phyloP scores from a whole-genome alignment of 768 basidiomycete species.

The Trametes elegans region DNA sequence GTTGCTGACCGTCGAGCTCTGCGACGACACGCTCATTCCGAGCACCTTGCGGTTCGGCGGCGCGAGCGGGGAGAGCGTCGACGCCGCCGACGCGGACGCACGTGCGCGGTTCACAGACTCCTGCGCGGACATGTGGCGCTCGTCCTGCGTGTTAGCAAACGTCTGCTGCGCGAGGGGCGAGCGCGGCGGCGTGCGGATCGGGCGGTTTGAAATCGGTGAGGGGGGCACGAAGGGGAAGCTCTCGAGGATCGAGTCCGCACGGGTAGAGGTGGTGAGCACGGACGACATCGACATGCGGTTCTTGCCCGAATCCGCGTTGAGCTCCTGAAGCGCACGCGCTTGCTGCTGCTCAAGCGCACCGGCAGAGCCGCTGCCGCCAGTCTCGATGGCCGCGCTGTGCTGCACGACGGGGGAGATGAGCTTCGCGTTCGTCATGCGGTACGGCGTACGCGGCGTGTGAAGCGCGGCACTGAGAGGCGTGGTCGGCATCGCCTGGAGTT shows the following conservation, averaged over 20 bases:
- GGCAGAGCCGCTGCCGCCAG: conserved; percentile 18
- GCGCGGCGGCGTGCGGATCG: conserved; percentile 69
- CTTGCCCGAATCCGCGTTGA: conserved; percentile 33
- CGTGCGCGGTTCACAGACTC: conserved; percentile 15
- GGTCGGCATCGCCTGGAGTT: conserved; percentile 25
- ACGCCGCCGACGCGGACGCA: conserved; percentile 13
- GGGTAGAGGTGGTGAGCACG: conserved; percentile 62
- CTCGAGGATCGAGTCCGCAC: conserved; percentile 82
- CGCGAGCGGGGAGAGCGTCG: conserved; percentile 7
- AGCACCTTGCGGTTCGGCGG: conserved; percentile 61
- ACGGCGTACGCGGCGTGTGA: conserved; percentile 40
- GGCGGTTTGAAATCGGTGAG: conserved; percentile 82
- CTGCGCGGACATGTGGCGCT: conserved; percentile 5
- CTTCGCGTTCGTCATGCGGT: conserved; percentile 63
- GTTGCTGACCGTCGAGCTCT: conserved; percentile 72
- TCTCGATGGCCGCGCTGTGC: conserved; percentile 27
- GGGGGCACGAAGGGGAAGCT: conserved; percentile 89
- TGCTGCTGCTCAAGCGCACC: conserved; percentile 63
- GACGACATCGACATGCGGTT: conserved; percentile 65
- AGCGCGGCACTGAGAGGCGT: conserved; percentile 27
- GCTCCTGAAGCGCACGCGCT: conserved; percentile 61
- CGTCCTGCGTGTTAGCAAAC: conserved; percentile 31
- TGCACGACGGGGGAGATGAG: conserved; percentile 46
- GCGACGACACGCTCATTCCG: conserved; percentile 76
- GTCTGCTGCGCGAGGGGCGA: conserved; percentile 68